Evolutionary conservation across 2,329 filamentous ascomycete genomes (phyloP).

Genomic region (Apiospora hydei): DNA sequence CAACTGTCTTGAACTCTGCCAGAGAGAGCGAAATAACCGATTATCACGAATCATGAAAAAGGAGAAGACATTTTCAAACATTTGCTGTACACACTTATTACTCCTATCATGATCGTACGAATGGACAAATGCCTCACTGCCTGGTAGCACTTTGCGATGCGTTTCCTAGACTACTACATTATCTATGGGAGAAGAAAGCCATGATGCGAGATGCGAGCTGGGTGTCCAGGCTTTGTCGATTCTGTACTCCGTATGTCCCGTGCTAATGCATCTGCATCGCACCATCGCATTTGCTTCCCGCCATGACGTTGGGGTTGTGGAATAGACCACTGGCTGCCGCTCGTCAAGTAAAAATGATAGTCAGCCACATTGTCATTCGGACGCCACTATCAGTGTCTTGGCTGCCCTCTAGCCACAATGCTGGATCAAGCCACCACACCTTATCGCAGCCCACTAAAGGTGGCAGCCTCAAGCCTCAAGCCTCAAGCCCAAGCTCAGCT

Average conservation of each 20-base stretch:
- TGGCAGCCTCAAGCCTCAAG: neutral
- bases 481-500: neutral
- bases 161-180: neutral
- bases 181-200: neutral
- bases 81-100: neutral
- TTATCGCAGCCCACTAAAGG: neutral
- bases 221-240: neutral
- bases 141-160: neutral
- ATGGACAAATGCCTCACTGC: neutral
- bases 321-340: neutral
- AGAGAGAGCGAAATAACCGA: slow-evolving; percentile 2
- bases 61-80: slow-evolving; percentile 2
- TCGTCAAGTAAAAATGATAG: neutral
- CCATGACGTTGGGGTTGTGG: slow-evolving; percentile 5
- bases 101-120: neutral
- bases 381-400: neutral
- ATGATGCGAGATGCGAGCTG: neutral
- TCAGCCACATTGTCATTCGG: neutral
- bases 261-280: slow-evolving; percentile 10
- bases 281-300: slow-evolving; percentile 7
- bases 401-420: neutral
- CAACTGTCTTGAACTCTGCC: slow-evolving; percentile 14
- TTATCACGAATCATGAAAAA: neutral
- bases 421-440: neutral
- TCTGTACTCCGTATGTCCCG: neutral